Conservation (phyloP, 768 basidiomycete genomes). For the Lactarius sanguifluus region DNA sequence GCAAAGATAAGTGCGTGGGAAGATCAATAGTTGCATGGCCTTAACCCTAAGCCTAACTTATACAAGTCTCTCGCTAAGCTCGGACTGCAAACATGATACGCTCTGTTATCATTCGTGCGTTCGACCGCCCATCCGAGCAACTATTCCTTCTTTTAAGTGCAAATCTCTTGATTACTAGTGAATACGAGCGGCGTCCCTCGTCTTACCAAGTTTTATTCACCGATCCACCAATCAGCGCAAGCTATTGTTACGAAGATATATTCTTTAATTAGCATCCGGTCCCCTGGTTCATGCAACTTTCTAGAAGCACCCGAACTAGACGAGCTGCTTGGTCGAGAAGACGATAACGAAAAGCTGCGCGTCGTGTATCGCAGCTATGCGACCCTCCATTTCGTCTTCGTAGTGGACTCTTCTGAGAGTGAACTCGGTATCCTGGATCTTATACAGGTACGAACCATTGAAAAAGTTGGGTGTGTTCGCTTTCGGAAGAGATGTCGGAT, state of each 20-base stretch:
- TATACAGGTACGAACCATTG: conserved; percentile 70
- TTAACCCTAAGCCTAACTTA: no score
- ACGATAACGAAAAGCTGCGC: conserved; percentile 61
- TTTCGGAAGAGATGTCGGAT: conserved; percentile 15
- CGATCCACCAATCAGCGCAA: conserved; percentile 65
- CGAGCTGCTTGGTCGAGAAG: conserved; percentile 58
- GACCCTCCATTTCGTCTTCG: conserved; percentile 95
- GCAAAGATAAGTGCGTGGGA: not conserved
- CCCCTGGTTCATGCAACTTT: conserved; percentile 89
- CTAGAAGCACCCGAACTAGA: conserved; percentile 90
- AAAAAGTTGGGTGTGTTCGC: not conserved
- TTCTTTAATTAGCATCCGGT: conserved; percentile 78
- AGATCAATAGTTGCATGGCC: not conserved
- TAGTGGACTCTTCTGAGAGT: conserved; percentile 94
- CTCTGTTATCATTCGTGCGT: conserved; percentile 30
- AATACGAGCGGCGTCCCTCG: conserved; percentile 90
- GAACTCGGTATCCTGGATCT: conserved; percentile 95
- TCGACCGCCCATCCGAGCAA: not conserved
- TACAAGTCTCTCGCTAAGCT: no score
- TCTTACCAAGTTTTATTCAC: conserved; percentile 86
- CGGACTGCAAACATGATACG: conserved; percentile 26
- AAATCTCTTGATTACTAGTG: conserved; percentile 48
- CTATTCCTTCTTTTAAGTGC: conserved; percentile 3
- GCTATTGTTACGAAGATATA: conserved; percentile 86
- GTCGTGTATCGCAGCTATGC: conserved; percentile 97